Conservation (phyloP, 768 basidiomycete genomes). For the Phanerochaete carnosa region DNA sequence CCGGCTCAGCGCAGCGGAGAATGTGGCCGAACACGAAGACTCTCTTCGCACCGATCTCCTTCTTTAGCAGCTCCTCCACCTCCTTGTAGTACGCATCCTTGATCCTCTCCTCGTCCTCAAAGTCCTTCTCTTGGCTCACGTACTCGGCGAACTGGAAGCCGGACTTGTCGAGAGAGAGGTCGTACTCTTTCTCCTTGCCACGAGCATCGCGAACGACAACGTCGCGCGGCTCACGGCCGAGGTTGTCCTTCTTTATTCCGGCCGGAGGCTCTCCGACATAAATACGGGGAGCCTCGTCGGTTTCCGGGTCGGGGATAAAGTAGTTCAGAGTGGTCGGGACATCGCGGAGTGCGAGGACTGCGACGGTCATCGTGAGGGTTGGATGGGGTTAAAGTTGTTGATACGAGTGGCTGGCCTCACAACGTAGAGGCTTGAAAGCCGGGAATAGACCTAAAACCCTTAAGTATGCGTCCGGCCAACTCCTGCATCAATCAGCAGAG, state of each 20-base stretch:
- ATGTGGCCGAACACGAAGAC: conserved; percentile 46
- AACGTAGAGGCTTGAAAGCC: neutral
- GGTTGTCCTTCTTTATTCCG: conserved; percentile 24
- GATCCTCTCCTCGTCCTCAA: conserved; percentile 38
- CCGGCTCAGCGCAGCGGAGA: conserved; percentile 23
- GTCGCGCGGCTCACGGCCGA: conserved; percentile 25
- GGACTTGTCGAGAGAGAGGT: conserved; percentile 30
- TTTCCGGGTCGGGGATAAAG: conserved; percentile 18
- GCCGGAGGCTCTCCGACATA: conserved; percentile 23
- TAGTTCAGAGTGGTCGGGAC: conserved; percentile 39
- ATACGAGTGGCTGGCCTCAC: neutral
- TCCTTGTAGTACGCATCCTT: conserved; percentile 38
- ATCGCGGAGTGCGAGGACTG: conserved; percentile 29
- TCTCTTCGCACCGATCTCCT: conserved; percentile 34
- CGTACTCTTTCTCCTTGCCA: conserved; percentile 25
- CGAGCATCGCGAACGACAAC: conserved; percentile 29
- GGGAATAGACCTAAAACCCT: neutral
- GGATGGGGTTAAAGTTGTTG: neutral
- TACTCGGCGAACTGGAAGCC: conserved; percentile 41
- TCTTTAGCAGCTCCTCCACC: conserved; percentile 38
- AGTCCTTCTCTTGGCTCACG: conserved; percentile 35
- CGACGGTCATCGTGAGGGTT: conserved; percentile 18
- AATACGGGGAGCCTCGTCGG: conserved; percentile 31
- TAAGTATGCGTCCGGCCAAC: neutral
- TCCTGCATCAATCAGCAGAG: conserved; percentile 3